A percentile compares a stretch with the other conserved stretches of the same genome.
phyloP scores from a whole-genome alignment of 495 filamentous ascomycete genomes.

The Hyaloscypha hepaticicola region DNA sequence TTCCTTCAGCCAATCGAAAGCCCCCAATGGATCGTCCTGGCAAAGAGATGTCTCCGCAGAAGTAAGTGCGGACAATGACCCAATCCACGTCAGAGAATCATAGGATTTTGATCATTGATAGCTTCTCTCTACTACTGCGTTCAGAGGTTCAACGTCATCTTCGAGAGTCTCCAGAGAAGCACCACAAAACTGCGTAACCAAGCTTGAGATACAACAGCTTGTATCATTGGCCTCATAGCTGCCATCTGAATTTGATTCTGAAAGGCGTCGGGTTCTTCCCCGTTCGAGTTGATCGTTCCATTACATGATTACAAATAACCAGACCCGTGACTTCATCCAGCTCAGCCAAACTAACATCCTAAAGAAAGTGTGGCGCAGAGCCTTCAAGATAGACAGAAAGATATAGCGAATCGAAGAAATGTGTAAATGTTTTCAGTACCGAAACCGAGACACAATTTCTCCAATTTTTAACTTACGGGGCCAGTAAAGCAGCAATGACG shows the following conservation, averaged over 20 bases:
- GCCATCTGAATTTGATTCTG: constrained; percentile 40
- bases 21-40: constrained; percentile 51
- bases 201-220: constrained; percentile 54
- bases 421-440: constrained; percentile 39
- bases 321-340: constrained; percentile 40
- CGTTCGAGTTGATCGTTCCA: constrained; percentile 43
- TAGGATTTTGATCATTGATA: constrained; percentile 59
- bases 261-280: constrained; percentile 50
- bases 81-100: constrained; percentile 53
- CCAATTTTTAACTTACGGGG: constrained; percentile 52
- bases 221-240: constrained; percentile 44
- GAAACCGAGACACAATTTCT: constrained; percentile 35
- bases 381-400: constrained; percentile 51
- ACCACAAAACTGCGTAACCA: constrained; percentile 47
- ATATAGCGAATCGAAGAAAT: constrained; percentile 39
- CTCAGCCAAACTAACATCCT: constrained; percentile 22
- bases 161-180: constrained; percentile 55
- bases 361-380: constrained; percentile 47
- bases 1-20: constrained; percentile 60
- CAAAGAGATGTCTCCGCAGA: constrained; percentile 26
- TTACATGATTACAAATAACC: constrained; percentile 48
- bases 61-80: constrained; percentile 41
- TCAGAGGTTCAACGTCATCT: constrained; percentile 44
- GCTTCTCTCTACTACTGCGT: constrained; percentile 52
- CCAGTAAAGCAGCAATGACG: constrained; percentile 42